Conservation (phyloP, 1,139 yeast species). For the Eremothecium cymbalariae region DNA sequence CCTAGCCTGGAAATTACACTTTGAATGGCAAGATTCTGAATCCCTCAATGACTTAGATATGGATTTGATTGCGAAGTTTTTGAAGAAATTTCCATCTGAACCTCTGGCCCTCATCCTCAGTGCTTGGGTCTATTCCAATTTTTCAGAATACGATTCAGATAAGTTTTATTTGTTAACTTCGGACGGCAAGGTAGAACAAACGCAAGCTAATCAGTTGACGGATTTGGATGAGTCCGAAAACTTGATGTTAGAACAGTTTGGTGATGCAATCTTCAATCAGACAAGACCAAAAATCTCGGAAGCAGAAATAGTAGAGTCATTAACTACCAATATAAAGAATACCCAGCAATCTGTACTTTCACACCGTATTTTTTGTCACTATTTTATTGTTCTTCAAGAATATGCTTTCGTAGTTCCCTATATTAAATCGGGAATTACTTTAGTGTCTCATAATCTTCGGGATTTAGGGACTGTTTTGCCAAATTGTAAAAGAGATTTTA, state of each 20-base stretch:
- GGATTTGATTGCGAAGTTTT: slow-evolving; percentile 41
- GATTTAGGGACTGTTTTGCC: slow-evolving; percentile 41
- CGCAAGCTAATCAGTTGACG: slow-evolving; percentile 5
- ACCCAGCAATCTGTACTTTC: slow-evolving; percentile 49
- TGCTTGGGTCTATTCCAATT: slow-evolving; percentile 55
- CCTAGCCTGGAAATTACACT: slow-evolving; percentile 65
- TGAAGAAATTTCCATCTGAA: slow-evolving; percentile 49
- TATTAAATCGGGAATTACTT: slow-evolving; percentile 54
- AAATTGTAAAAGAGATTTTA: slow-evolving; percentile 50
- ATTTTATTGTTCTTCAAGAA: slow-evolving; percentile 52
- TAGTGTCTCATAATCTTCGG: slow-evolving; percentile 44
- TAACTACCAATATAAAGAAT: slow-evolving; percentile 47
- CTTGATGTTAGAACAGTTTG: slow-evolving; percentile 23
- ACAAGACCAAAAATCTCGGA: slow-evolving; percentile 31
- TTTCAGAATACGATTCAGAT: slow-evolving; percentile 40
- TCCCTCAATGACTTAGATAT: slow-evolving; percentile 45
- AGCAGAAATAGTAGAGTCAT: slow-evolving; percentile 46
- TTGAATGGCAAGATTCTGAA: slow-evolving; percentile 66
- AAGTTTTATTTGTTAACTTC: slow-evolving; percentile 19
- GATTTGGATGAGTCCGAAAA: slow-evolving; percentile 24
- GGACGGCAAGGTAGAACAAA: slow-evolving; percentile 9
- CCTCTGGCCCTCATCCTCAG: slow-evolving; percentile 59
- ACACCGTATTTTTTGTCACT: slow-evolving; percentile 55
- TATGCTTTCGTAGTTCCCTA: slow-evolving; percentile 55
- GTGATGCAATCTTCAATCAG: slow-evolving; percentile 22